Evolutionary conservation across 257 asterid species (phyloP).

Genomic region (Rauvolfia tetraphylla): DNA sequence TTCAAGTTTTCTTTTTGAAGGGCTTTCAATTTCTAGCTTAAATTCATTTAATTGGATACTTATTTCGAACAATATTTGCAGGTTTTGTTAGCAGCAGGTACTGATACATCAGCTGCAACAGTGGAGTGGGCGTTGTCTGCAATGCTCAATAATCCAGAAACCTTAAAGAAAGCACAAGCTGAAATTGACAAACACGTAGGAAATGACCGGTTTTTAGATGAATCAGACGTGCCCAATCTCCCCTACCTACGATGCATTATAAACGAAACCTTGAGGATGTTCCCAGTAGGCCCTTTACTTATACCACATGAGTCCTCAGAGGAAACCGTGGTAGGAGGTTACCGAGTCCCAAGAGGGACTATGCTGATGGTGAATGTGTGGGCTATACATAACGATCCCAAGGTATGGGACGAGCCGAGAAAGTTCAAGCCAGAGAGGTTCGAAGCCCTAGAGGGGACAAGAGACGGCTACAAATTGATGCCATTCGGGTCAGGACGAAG

Average conservation of each 20-base stretch:
- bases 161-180: conserved; percentile 40
- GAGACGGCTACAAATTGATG: conserved; percentile 41
- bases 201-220: conserved; percentile 35
- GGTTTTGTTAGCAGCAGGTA: conserved; percentile 55
- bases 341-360: conserved; percentile 55
- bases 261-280: conserved; percentile 60
- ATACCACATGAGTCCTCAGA: conserved; percentile 72
- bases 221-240: conserved; percentile 37
- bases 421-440: conserved; percentile 78
- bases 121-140: conserved; percentile 64
- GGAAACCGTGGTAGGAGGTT: conserved; percentile 57
- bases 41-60: background rate
- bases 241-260: conserved; percentile 49
- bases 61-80: conserved; percentile 8
- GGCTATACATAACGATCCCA: conserved; percentile 69
- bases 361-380: conserved; percentile 57
- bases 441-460: conserved; percentile 44
- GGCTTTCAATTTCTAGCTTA: background rate
- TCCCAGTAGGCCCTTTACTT: conserved; percentile 62
- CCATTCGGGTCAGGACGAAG: conserved; percentile 66
- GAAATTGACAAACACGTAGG: conserved; percentile 48
- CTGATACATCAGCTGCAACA: conserved; percentile 61
- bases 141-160: conserved; percentile 48
- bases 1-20: no score
- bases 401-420: conserved; percentile 64